Conservation (phyloP, 805 yeast genomes). For the Lipomyces kockii region DNA sequence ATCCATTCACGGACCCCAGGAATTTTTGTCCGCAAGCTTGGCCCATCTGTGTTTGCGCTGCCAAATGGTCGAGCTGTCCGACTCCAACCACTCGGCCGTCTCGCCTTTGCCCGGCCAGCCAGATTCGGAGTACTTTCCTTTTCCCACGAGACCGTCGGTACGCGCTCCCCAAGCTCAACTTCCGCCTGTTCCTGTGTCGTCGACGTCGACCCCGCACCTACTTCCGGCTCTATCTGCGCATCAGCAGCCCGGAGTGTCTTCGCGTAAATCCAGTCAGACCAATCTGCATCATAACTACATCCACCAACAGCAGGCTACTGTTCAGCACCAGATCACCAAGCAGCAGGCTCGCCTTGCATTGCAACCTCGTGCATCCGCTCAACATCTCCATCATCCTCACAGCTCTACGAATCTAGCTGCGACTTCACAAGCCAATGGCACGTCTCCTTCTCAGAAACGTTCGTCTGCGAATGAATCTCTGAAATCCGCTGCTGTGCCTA, state of each 20-base stretch:
- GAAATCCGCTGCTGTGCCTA: background rate
- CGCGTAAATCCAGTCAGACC: slow-evolving; percentile 14
- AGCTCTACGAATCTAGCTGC: background rate
- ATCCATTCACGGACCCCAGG: too few relatives aligned
- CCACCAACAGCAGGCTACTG: slow-evolving; percentile 11
- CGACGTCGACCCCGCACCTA: background rate
- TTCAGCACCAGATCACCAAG: slow-evolving; percentile 7
- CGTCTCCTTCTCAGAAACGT: background rate
- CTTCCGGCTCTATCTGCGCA: background rate
- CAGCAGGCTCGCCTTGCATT: slow-evolving; percentile 9
- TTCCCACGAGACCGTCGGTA: slow-evolving; percentile 28
- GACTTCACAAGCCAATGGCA: background rate
- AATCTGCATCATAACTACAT: slow-evolving; percentile 13
- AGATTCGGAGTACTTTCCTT: slow-evolving; percentile 29
- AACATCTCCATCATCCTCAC: slow-evolving; percentile 1
- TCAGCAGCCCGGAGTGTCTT: background rate
- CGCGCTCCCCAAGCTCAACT: background rate
- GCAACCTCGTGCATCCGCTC: slow-evolving; percentile 5
- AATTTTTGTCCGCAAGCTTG: too few relatives aligned
- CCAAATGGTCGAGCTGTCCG: slow-evolving; percentile 12
- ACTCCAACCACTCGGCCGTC: slow-evolving; percentile 9
- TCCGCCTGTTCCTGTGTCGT: background rate
- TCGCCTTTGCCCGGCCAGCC: background rate
- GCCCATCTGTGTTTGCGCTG: background rate
- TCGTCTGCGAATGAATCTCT: background rate